Evolutionary conservation across 352 stramenopile genomes (phyloP).

Genomic region (Phytophthora aleatoria): DNA sequence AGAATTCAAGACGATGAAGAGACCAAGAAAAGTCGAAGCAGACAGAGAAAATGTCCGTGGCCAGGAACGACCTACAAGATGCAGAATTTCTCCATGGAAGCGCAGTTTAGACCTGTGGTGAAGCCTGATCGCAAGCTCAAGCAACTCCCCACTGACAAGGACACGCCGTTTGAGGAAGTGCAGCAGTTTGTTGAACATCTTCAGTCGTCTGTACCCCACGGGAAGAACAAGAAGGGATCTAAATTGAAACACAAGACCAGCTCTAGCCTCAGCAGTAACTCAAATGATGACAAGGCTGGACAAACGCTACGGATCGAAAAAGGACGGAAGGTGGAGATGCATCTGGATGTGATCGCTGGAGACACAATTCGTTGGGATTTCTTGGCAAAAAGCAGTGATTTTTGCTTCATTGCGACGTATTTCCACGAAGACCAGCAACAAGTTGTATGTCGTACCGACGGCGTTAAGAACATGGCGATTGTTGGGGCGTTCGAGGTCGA

Average conservation of each 20-base stretch:
- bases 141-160: conserved; percentile 36
- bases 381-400: conserved; percentile 58
- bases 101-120: conserved; percentile 58
- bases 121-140: conserved; percentile 56
- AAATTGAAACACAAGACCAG: conserved; percentile 20
- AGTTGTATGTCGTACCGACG: conserved; percentile 56
- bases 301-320: conserved; percentile 56
- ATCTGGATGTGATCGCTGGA: conserved; percentile 70
- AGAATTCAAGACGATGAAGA: conserved; percentile 33
- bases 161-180: conserved; percentile 55
- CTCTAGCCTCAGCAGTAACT: conserved; percentile 15
- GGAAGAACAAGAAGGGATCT: conserved; percentile 33
- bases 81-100: conserved; percentile 65
- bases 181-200: conserved; percentile 69
- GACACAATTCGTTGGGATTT: conserved; percentile 75
- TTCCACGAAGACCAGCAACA: conserved; percentile 61
- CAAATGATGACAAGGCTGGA: conserved; percentile 9
- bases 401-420: conserved; percentile 64
- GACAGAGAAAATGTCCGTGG: conserved; percentile 55
- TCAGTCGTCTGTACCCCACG: conserved; percentile 36
- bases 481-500: conserved; percentile 53
- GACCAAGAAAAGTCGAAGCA: conserved; percentile 32
- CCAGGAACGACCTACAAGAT: conserved; percentile 77
- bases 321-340: conserved; percentile 78
- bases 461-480: conserved; percentile 72